phyloP scores from a whole-genome alignment of 2,329 filamentous ascomycete genomes.

The Ophiocordyceps robertsii region DNA sequence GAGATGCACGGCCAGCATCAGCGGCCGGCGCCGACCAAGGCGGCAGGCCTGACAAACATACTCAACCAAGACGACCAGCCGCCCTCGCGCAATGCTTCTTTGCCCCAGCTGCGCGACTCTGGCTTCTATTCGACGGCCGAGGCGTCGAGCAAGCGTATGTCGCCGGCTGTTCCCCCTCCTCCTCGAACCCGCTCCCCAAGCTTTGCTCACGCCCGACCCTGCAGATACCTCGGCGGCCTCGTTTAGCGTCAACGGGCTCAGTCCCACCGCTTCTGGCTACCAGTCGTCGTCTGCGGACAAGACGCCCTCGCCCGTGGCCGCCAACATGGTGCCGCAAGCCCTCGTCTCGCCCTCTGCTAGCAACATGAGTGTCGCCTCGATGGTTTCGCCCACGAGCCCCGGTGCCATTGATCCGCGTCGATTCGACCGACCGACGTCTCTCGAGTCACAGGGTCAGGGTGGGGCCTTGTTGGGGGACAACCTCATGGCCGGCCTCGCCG shows the following conservation, averaged over 20 bases:
- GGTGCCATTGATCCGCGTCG: slow-evolving; percentile 28
- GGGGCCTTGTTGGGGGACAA: slow-evolving; percentile 19
- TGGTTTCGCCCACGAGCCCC: slow-evolving; percentile 47
- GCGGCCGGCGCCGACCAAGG: slow-evolving; percentile 12
- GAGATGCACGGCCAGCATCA: slow-evolving; percentile 7
- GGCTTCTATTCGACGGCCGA: slow-evolving; percentile 30
- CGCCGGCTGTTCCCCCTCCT: neutral
- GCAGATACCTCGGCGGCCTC: slow-evolving; percentile 26
- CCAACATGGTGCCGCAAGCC: slow-evolving; percentile 35
- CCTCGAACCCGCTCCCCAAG: slow-evolving; percentile 1
- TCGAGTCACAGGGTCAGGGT: slow-evolving; percentile 17
- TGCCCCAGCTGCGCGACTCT: slow-evolving; percentile 24
- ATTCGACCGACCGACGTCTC: slow-evolving; percentile 26
- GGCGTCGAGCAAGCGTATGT: slow-evolving; percentile 28
- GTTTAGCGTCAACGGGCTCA: slow-evolving; percentile 23
- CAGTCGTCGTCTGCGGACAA: slow-evolving; percentile 42
- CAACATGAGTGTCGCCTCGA: slow-evolving; percentile 53
- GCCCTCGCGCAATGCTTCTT: slow-evolving; percentile 12
- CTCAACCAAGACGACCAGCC: slow-evolving; percentile 22
- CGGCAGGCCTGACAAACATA: slow-evolving; percentile 24
- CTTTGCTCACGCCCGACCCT: slow-evolving; percentile 1
- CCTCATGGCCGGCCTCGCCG: slow-evolving; percentile 23
- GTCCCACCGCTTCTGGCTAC: slow-evolving; percentile 31
- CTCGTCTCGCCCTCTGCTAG: slow-evolving; percentile 41
- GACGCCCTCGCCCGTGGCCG: slow-evolving; percentile 46